Percentiles rank a stretch among this genome's conserved stretches.
phyloP scores from a whole-genome alignment of 129 eudicot species.

The Chrysanthemum makinoi region DNA sequence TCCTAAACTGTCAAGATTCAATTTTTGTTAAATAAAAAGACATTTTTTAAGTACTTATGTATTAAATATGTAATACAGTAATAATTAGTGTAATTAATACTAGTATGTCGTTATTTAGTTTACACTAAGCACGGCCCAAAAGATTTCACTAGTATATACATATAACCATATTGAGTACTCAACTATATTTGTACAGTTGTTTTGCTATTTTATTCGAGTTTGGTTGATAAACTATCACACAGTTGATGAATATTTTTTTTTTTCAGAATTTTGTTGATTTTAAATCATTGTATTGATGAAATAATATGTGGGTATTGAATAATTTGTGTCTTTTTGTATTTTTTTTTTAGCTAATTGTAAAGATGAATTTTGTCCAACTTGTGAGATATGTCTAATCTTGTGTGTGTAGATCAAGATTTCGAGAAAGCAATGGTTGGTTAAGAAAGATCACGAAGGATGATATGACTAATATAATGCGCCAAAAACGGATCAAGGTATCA shows the following conservation, averaged over 20 bases:
- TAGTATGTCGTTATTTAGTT: too few relatives aligned
- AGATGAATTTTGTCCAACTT: constrained; percentile 82
- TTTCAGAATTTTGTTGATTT: neutral
- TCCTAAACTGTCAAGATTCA: too few relatives aligned
- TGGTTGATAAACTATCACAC: constrained; percentile 16
- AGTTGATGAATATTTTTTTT: too few relatives aligned
- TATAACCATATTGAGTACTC: too few relatives aligned
- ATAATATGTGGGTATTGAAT: neutral
- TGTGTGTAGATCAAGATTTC: constrained; percentile 64
- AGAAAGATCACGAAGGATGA: constrained; percentile 66
- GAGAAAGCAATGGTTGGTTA: constrained; percentile 56
- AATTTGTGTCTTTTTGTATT: neutral
- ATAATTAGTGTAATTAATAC: too few relatives aligned
- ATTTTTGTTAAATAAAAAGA: too few relatives aligned
- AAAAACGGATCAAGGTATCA: constrained; percentile 58
- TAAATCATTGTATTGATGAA: neutral
- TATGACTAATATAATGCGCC: constrained; percentile 33
- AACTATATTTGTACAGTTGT: too few relatives aligned
- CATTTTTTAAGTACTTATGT: too few relatives aligned
- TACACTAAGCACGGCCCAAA: too few relatives aligned
- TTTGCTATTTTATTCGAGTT: too few relatives aligned
- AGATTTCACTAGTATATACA: too few relatives aligned
- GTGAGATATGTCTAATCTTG: constrained; percentile 55
- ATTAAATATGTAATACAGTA: too few relatives aligned
- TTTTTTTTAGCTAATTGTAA: constrained; percentile 11